These are phyloP conservation scores for Allomyces macrogynus DNA, from an alignment of 192 early-diverging fungal species.

Conservation along the genomic window DNA sequence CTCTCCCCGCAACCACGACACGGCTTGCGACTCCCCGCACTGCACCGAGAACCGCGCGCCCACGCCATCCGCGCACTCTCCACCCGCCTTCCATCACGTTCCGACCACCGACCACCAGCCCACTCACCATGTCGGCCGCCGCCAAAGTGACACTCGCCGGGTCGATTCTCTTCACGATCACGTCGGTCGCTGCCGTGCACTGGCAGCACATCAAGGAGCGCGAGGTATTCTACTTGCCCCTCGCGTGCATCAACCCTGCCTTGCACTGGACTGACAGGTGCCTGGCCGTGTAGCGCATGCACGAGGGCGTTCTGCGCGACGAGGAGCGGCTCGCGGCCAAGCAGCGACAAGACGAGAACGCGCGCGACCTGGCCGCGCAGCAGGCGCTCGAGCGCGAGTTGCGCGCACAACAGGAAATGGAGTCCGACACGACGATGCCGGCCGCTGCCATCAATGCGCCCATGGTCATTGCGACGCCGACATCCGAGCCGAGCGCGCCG, in stretches of 20 bases:
- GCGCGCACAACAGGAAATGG: conserved; percentile 10
- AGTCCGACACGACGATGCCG: background rate
- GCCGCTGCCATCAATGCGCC: no score
- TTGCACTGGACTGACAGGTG: no score
- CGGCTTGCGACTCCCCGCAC: no score
- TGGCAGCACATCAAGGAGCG: background rate
- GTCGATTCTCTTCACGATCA: background rate
- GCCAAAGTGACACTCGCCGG: background rate
- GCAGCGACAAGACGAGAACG: conserved; percentile 18
- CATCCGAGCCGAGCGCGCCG: no score
- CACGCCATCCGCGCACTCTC: no score
- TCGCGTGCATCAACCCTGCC: no score
- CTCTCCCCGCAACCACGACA: no score
- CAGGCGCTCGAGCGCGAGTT: conserved; percentile 14
- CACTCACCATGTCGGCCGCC: background rate
- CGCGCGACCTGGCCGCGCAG: conserved; percentile 14
- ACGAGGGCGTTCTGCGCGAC: conserved; percentile 12
- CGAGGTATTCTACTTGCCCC: no score
- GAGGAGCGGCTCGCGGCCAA: conserved; percentile 15
- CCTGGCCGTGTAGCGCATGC: conserved; percentile 13
- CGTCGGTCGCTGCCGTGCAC: background rate
- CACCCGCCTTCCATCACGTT: no score
- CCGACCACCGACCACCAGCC: no score
- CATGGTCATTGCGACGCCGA: no score
- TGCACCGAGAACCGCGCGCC: no score